phyloP scores from a whole-genome alignment of 1,139 yeast genomes.

The Candida sp. region DNA sequence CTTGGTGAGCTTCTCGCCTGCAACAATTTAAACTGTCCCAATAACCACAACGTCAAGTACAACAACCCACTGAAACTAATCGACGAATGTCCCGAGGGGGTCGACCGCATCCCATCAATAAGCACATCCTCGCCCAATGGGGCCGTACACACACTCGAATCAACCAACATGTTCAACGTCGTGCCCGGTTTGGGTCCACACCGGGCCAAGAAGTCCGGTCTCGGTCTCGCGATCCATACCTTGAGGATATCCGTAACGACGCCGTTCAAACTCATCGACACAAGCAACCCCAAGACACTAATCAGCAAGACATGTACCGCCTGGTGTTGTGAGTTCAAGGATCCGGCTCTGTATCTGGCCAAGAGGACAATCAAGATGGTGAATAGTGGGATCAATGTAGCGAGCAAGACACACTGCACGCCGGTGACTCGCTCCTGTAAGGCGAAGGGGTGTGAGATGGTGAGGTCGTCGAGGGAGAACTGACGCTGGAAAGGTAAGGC shows the following conservation, averaged over 20 bases:
- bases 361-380: conserved; percentile 15
- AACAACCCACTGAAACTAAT: conserved; percentile 69
- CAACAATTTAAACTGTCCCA: conserved; percentile 49
- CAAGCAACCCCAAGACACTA: conserved; percentile 26
- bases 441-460: conserved; percentile 49
- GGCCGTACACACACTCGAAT: conserved; percentile 36
- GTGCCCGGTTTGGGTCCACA: conserved; percentile 56
- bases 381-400: conserved; percentile 21
- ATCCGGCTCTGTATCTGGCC: conserved; percentile 5
- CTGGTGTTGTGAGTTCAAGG: conserved; percentile 11
- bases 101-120: conserved; percentile 74
- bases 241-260: conserved; percentile 70
- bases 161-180: conserved; percentile 39
- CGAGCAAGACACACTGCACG: conserved; percentile 20
- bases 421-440: conserved; percentile 39
- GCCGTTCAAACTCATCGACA: conserved; percentile 24
- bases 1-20: conserved; percentile 10
- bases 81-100: conserved; percentile 86
- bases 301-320: conserved; percentile 25
- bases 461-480: conserved; percentile 31
- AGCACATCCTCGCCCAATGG: conserved; percentile 55
- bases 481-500: conserved; percentile 40
- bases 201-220: conserved; percentile 80
- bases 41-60: conserved; percentile 66
- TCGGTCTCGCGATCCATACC: conserved; percentile 77